A percentile compares a stretch with the other conserved stretches of the same genome.
Conservation (phyloP, 495 filamentous ascomycete species). For the Xylaria venustula region DNA sequence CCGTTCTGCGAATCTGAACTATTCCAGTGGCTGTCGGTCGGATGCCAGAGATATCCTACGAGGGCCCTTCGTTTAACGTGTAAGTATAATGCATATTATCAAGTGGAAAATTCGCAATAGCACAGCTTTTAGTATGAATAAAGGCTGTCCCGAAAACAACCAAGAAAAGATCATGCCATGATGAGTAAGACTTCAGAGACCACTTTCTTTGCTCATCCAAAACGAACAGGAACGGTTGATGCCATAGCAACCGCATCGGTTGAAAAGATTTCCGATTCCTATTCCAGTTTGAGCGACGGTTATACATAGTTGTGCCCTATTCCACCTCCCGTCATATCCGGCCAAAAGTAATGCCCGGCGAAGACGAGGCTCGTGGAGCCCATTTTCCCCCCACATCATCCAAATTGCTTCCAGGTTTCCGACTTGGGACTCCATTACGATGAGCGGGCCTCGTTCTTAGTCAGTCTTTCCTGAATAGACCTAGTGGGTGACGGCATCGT, state of each 20-base stretch:
- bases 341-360: neutral
- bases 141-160: neutral
- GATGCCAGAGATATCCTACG: too few relatives aligned
- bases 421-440: neutral
- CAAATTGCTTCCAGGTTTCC: neutral
- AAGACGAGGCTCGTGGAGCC: too few relatives aligned
- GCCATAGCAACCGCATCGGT: neutral
- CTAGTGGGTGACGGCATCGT: slow-evolving; percentile 9
- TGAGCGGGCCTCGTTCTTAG: neutral
- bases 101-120: neutral
- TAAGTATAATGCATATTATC: neutral
- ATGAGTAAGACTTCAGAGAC: neutral
- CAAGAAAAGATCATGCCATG: neutral
- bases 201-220: neutral
- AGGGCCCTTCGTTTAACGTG: neutral
- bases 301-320: too few relatives aligned
- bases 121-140: neutral
- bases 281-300: neutral
- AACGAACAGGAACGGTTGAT: neutral
- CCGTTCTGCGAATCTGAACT: too few relatives aligned
- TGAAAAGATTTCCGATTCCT: neutral
- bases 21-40: too few relatives aligned
- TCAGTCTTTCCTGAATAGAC: neutral
- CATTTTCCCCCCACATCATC: too few relatives aligned
- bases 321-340: neutral